Conservation (phyloP, 805 yeast species). For the Spathaspora boniae region DNA sequence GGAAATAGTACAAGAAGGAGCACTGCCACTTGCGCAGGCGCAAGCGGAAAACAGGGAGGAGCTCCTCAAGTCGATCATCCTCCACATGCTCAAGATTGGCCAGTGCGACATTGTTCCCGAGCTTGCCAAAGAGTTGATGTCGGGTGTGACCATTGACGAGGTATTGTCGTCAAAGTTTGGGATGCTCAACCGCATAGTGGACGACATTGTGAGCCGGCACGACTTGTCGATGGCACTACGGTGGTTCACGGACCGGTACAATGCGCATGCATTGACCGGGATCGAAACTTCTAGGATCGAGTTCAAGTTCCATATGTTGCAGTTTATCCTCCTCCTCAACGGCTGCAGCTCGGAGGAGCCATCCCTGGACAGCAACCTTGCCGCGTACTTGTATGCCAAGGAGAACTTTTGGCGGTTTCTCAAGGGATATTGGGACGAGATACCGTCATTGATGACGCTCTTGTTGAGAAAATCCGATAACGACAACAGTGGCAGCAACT, state of each 20-base stretch:
- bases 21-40: conserved; percentile 6
- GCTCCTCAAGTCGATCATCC: conserved; percentile 33
- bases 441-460: conserved; percentile 34
- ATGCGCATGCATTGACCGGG: conserved; percentile 8
- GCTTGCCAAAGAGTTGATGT: conserved; percentile 20
- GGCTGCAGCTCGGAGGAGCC: conserved; percentile 13
- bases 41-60: conserved; percentile 25
- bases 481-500: too few relatives aligned
- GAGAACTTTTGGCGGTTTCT: conserved; percentile 32
- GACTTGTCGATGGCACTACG: conserved; percentile 27
- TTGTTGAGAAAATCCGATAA: conserved; percentile 17
- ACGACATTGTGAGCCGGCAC: conserved; percentile 28
- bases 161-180: conserved; percentile 24
- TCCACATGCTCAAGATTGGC: conserved; percentile 39
- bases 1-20: too few relatives aligned
- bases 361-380: conserved; percentile 22
- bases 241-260: conserved; percentile 30
- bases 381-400: conserved; percentile 37
- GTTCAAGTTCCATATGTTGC: conserved; percentile 40
- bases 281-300: conserved; percentile 13
- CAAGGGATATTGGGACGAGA: conserved; percentile 28
- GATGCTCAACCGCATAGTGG: conserved; percentile 29
- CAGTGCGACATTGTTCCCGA: conserved; percentile 34
- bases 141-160: conserved; percentile 20
- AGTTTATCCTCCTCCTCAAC: conserved; percentile 30